Evolutionary conservation across 2,329 filamentous ascomycete genomes (phyloP).

Genomic region (Canariomyces notabilis): DNA sequence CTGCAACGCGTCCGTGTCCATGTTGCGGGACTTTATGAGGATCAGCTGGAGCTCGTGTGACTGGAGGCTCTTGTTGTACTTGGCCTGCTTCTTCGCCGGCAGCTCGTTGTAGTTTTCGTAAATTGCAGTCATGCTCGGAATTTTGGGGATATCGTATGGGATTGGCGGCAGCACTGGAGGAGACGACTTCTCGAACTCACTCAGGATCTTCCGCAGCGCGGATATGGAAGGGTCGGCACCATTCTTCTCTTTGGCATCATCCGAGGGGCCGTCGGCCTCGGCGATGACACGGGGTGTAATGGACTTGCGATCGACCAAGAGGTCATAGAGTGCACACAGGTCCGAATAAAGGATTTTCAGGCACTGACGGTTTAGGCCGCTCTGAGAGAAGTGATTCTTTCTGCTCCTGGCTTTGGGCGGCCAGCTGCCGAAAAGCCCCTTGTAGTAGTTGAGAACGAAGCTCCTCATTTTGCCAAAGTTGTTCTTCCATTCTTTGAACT

Average conservation of each 20-base stretch:
- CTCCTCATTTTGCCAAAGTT: slow-evolving; percentile 70
- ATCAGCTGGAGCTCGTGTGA: slow-evolving; percentile 72
- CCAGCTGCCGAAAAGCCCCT: slow-evolving; percentile 62
- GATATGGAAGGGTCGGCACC: slow-evolving; percentile 55
- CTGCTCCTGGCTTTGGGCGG: slow-evolving; percentile 87
- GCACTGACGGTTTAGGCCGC: slow-evolving; percentile 79
- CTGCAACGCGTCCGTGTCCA: slow-evolving; percentile 56
- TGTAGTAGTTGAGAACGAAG: slow-evolving; percentile 65
- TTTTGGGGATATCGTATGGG: slow-evolving; percentile 78
- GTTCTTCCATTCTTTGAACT: slow-evolving; percentile 78
- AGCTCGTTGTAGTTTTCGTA: slow-evolving; percentile 60
- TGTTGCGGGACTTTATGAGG: slow-evolving; percentile 76
- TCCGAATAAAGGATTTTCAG: slow-evolving; percentile 80
- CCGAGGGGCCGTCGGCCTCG: slow-evolving; percentile 52
- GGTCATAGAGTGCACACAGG: slow-evolving; percentile 79
- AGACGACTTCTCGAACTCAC: slow-evolving; percentile 82
- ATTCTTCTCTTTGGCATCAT: slow-evolving; percentile 31
- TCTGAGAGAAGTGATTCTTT: slow-evolving; percentile 84
- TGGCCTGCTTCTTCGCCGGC: slow-evolving; percentile 68
- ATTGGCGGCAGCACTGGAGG: slow-evolving; percentile 88
- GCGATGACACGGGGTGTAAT: slow-evolving; percentile 76
- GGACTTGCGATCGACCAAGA: slow-evolving; percentile 73
- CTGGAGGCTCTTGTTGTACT: slow-evolving; percentile 67
- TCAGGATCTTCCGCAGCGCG: slow-evolving; percentile 72
- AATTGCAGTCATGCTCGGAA: slow-evolving; percentile 65